Evolutionary conservation across 2,329 filamentous ascomycete genomes (phyloP).

Genomic region (Alternaria sp.): DNA sequence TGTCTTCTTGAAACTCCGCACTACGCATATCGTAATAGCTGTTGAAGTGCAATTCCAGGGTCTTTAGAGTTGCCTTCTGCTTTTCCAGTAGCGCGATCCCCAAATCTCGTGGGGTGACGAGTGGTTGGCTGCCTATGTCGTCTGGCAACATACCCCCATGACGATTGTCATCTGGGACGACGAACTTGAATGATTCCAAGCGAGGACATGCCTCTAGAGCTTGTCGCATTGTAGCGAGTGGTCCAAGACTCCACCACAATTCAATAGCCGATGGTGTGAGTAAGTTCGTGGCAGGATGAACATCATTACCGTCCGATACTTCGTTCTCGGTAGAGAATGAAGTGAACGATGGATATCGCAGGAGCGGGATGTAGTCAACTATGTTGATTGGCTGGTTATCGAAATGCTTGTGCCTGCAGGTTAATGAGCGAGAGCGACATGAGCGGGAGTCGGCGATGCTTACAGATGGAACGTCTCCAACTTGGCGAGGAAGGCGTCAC

Average conservation of each 20-base stretch:
- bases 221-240: neutral
- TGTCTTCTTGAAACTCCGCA: neutral
- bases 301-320: neutral
- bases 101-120: conserved; percentile 3
- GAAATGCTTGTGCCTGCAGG: conserved; percentile 3
- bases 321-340: conserved; percentile 4
- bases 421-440: neutral
- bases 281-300: neutral
- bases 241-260: conserved; percentile 4
- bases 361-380: conserved; percentile 1
- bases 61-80: neutral
- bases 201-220: neutral
- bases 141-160: neutral
- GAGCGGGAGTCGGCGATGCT: neutral
- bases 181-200: neutral
- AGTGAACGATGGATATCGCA: conserved; percentile 3
- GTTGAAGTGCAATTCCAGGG: neutral
- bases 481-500: neutral
- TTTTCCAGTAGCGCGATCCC: conserved; percentile 5
- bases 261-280: neutral
- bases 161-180: neutral
- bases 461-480: conserved; percentile 14
- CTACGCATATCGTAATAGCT: neutral
- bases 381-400: conserved; percentile 2
- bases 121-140: neutral